Evolutionary conservation across 2,329 filamentous ascomycete genomes (phyloP).

Genomic region (Aspergillus sp.): DNA sequence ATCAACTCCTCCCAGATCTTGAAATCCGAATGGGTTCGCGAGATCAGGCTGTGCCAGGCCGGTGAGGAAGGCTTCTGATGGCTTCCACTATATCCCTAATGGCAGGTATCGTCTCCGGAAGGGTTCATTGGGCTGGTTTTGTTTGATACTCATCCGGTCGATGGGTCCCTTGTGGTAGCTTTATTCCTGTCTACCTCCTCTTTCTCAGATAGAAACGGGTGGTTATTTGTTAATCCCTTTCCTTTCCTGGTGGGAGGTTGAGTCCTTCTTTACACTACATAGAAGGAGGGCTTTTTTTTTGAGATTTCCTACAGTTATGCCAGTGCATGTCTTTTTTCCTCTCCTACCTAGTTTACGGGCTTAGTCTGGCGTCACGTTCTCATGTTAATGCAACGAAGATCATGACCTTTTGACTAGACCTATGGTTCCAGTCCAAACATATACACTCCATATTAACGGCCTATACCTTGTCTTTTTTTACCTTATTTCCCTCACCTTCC

Average conservation of each 20-base stretch:
- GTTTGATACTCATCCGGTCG: conserved; percentile 14
- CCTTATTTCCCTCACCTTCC: neutral
- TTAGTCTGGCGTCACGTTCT: conserved; percentile 31
- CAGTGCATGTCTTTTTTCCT: conserved; percentile 24
- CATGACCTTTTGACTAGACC: conserved; percentile 30
- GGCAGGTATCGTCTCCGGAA: conserved; percentile 8
- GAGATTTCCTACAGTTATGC: conserved; percentile 18
- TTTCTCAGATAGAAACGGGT: conserved; percentile 19
- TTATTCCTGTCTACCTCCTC: conserved; percentile 15
- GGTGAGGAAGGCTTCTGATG: conserved; percentile 85
- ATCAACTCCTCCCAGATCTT: conserved; percentile 96
- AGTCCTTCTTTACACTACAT: conserved; percentile 18
- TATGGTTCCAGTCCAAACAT: conserved; percentile 15
- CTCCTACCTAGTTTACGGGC: conserved; percentile 21
- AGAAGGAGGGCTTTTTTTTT: conserved; percentile 23
- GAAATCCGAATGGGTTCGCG: conserved; percentile 97
- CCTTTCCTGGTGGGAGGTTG: conserved; percentile 10
- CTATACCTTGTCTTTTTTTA: neutral
- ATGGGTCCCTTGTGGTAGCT: conserved; percentile 11
- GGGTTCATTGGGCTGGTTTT: conserved; percentile 15
- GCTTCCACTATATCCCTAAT: conserved; percentile 4
- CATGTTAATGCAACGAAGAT: conserved; percentile 41
- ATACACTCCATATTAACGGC: conserved; percentile 11
- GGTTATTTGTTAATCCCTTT: conserved; percentile 22
- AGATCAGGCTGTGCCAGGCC: conserved; percentile 95